Evolutionary conservation across 768 basidiomycete genomes (phyloP), one percentile per base, ranked within the genome.

Genomic region (Phaeolepiota aurea): DNA sequence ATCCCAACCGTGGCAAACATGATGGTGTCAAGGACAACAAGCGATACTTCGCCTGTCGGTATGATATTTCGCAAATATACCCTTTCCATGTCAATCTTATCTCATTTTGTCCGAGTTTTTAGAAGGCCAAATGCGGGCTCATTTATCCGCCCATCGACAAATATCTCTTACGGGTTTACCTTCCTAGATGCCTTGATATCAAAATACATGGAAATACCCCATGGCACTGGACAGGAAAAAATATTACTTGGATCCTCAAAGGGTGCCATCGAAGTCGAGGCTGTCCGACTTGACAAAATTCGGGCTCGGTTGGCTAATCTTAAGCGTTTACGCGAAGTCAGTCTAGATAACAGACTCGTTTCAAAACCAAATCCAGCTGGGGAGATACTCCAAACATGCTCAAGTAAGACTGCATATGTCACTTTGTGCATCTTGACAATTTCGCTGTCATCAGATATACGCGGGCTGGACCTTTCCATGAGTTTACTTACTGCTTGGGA

Each of bases 261-360:
- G 38, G 85, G 87, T 20, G 69, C 76, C 3, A 92, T 98, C 48
- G 67, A 83, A 48, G 87, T 98, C 10, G 86, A 93, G 58, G 90
- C 87, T 3, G 85, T 91, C 3, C 72, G 77, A 33, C 65, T 96
- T 19, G 82, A 87, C 53, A 87, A 82, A 55, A 77, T 96, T 42
- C 72, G 84, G 52, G 62, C 64, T 19, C 84, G 82, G 34, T 70
- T 94, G 19, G 65, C 82, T 3, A 64, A 76, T 40, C 60, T 97
- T 14, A 69, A 72, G 35, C 69, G 69, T 13, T 66, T 98, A 37
- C 76, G 77, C 40, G 84, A 91, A 55, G 76, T 85, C 39, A 91
- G 92, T 44, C 65, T 96, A 20, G 87, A 93, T 53, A 69, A 66
- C 49, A 75, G 81, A 46, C 56, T 64, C 41, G 78, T 94, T 10